Evolutionary conservation across 2,329 filamentous ascomycete species (phyloP).

Genomic region (Cercospora berteroae): DNA sequence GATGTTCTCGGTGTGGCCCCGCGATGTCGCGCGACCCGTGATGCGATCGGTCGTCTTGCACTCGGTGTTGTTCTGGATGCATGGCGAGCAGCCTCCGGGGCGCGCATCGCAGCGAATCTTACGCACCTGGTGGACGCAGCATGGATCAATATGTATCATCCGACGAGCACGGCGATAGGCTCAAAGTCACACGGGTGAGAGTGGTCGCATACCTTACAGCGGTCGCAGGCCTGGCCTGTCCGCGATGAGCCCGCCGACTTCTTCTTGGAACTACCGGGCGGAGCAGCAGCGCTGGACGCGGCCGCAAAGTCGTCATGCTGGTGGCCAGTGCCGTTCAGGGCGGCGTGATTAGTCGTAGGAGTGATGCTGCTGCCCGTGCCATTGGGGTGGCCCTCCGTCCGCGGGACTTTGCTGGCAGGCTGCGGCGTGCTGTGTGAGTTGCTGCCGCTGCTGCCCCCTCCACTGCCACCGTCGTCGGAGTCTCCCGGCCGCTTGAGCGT

Average conservation of each 20-base stretch:
- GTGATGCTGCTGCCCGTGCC: constrained; percentile 1
- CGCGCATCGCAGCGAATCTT: constrained; percentile 86
- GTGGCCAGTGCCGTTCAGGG: neutral
- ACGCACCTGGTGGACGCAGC: constrained; percentile 57
- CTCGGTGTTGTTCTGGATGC: constrained; percentile 69
- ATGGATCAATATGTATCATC: neutral
- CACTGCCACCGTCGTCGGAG: constrained; percentile 21
- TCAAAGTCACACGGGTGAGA: neutral
- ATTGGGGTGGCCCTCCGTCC: constrained; percentile 7
- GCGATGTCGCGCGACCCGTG: constrained; percentile 73
- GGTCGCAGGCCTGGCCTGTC: constrained; percentile 83
- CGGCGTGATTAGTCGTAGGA: neutral
- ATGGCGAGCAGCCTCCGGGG: constrained; percentile 78
- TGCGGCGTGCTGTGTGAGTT: constrained; percentile 8
- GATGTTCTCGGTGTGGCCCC: constrained; percentile 74
- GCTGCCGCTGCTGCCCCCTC: neutral
- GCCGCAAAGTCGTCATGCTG: neutral
- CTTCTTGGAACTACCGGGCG: constrained; percentile 19
- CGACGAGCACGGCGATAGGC: neutral
- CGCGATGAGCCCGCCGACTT: constrained; percentile 57
- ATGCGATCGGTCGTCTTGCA: constrained; percentile 86
- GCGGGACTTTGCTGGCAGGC: constrained; percentile 7
- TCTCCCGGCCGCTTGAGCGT: constrained; percentile 29
- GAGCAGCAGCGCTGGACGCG: neutral
- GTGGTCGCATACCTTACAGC: constrained; percentile 66